A percentile compares a stretch with the other conserved stretches of the same genome.
These are phyloP conservation scores for Allomyces macrogynus DNA, from an alignment of 192 early-diverging fungal genomes.

Conservation along the genomic window DNA sequence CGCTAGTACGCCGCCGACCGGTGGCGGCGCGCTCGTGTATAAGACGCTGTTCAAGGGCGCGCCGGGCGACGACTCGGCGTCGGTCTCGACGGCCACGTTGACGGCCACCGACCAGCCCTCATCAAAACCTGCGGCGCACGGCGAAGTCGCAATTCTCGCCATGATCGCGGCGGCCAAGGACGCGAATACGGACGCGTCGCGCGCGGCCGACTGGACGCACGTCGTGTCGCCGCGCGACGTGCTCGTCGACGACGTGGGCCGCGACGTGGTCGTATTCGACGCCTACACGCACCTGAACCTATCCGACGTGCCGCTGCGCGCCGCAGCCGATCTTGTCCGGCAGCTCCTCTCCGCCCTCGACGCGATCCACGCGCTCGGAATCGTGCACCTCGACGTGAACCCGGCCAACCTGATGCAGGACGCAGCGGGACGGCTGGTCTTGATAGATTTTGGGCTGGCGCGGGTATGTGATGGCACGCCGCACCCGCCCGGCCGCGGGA, in stretches of 20 bases:
- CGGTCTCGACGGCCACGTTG: background rate
- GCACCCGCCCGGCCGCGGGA: slow-evolving; percentile 39
- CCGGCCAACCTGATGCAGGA: slow-evolving; percentile 42
- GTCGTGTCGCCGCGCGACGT: background rate
- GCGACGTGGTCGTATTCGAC: background rate
- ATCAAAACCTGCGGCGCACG: background rate
- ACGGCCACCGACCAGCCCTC: background rate
- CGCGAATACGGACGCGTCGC: background rate
- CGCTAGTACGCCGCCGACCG: no score
- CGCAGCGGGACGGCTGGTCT: slow-evolving; percentile 25
- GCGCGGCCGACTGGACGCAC: background rate
- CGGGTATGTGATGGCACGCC: slow-evolving; percentile 13
- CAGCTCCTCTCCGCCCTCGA: slow-evolving; percentile 15
- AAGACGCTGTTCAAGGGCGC: background rate
- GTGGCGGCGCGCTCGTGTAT: no score
- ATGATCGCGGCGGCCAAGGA: background rate
- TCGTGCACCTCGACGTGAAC: slow-evolving; percentile 49
- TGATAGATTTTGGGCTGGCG: slow-evolving; percentile 61
- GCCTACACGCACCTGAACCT: background rate
- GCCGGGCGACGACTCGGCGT: background rate
- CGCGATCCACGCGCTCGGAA: slow-evolving; percentile 34
- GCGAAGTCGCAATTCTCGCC: background rate
- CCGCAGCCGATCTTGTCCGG: background rate
- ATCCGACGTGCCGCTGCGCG: background rate
- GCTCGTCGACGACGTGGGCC: background rate